These are phyloP conservation scores for Phytomonas serpens DNA, from an alignment of 208 protist species.

Conservation along the genomic window DNA sequence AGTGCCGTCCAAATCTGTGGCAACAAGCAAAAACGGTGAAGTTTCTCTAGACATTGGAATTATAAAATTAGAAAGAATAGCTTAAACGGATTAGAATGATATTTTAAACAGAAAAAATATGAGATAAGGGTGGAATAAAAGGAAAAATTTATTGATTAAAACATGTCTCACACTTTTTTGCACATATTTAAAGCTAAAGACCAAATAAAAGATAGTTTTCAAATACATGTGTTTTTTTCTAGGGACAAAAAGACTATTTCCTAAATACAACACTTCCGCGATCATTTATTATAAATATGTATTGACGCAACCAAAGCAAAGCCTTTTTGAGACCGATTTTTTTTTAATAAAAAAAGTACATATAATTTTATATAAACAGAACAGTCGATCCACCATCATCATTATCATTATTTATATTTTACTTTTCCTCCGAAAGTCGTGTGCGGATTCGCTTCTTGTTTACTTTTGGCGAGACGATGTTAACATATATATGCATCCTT, in stretches of 20 bases:
- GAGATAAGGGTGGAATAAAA: not conserved
- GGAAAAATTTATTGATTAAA: not conserved
- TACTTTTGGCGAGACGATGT: not conserved
- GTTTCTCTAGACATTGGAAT: not conserved
- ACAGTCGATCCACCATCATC: not conserved
- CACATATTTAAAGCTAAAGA: not conserved
- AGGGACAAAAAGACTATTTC: too few relatives aligned
- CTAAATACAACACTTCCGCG: too few relatives aligned
- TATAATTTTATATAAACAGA: not conserved
- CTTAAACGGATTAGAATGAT: not conserved
- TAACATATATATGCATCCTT: not conserved
- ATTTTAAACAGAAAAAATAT: not conserved
- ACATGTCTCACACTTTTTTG: not conserved
- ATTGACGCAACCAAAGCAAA: too few relatives aligned
- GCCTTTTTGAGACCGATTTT: not conserved
- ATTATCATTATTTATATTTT: not conserved
- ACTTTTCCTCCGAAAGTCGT: not conserved
- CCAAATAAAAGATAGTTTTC: not conserved
- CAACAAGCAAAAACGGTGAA: conserved; percentile 32
- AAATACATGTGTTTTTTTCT: not conserved
- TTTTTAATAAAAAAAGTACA: not conserved
- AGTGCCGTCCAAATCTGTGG: conserved; percentile 66
- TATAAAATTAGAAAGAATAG: not conserved
- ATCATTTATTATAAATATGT: too few relatives aligned
- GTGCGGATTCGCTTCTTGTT: not conserved